A percentile compares a stretch with the other conserved stretches of the same genome.
Evolutionary conservation across 176 grass and related monocot species (phyloP).

Genomic region (Olyra latifolia): DNA sequence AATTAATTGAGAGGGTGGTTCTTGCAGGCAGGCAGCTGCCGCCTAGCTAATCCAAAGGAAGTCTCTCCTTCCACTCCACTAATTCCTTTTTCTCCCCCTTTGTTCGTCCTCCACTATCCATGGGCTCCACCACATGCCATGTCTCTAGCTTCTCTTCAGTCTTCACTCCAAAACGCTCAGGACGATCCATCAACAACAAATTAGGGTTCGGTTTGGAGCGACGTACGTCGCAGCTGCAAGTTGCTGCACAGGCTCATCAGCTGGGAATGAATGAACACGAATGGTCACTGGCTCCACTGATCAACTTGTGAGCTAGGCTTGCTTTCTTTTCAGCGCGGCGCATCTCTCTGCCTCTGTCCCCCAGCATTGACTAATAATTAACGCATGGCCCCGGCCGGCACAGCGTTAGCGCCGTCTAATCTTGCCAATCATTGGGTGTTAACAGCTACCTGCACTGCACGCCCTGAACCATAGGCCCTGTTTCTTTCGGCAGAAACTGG

Average conservation of each 20-base stretch:
- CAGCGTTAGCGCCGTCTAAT: neutral
- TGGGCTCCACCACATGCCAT: slow-evolving; percentile 23
- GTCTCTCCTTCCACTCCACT: slow-evolving; percentile 40
- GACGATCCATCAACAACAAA: neutral
- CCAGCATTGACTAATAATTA: neutral
- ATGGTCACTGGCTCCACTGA: too few species aligned
- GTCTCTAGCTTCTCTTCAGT: neutral
- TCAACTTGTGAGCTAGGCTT: too few species aligned
- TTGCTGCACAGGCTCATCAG: neutral
- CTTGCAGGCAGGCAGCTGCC: neutral
- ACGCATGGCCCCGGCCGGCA: neutral
- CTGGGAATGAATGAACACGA: neutral
- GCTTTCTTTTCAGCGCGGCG: neutral
- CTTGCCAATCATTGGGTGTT: neutral
- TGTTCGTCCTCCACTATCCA: neutral
- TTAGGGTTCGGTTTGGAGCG: neutral
- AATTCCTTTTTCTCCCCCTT: neutral
- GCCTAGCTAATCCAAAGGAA: slow-evolving; percentile 18
- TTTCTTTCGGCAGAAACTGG: too few species aligned
- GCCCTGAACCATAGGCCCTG: too few species aligned
- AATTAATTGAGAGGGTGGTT: slow-evolving; percentile 1
- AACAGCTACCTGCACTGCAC: too few species aligned
- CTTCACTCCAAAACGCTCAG: neutral
- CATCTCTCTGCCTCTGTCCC: neutral
- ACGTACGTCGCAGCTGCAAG: neutral